Evolutionary conservation across 2,329 filamentous ascomycete genomes (phyloP), one percentile per base, ranked within the genome.

Genomic region (Aspergillus awamori): DNA sequence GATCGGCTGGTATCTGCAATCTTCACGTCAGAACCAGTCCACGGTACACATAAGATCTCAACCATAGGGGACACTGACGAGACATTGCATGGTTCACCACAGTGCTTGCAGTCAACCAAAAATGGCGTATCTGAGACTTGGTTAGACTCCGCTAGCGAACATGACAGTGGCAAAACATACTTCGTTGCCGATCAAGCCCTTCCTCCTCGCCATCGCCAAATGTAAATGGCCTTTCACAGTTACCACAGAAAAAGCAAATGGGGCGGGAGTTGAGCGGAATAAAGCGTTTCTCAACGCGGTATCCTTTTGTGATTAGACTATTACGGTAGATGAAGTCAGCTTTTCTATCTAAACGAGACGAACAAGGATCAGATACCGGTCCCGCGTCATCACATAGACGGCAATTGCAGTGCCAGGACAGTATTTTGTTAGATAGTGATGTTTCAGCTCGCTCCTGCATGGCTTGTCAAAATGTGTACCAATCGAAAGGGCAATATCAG

Each of bases 301-400:
- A 74, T 8, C 71, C 71, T 57, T 70, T 73, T 8, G 70, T 73
- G 53, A 74, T 74, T 11, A 73, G 61, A 17, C 71, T 73, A 30
- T 4, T 17, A 41, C 3, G n/a, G 8, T 6, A 38, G 51, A 22
- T 38, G 26, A 24, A 6, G 45, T 38, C 17, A 63, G 56, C 28
- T 28, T 26, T 45, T 30, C 4, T 24, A 15, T 38, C 11, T 2
- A 5, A 10, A 17, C 5, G 24, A 33, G 33, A 15, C 13, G 8
- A 38, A 30, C 22, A 28, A 11, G 45, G 7, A 10, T 6, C n/a
- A 52, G 41, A 24, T 67, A 73, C 71, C 70, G 70, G 65, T 74
- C 71, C 53, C 69, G 65, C 20, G 61, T 74, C 70, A 74, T 74
- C 38, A 74, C 63, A 56, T 74, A 72, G 48, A 72, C 67, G 13